These are phyloP conservation scores for Penicillium salamii DNA, from an alignment of 495 filamentous ascomycete species.

Conservation along the genomic window DNA sequence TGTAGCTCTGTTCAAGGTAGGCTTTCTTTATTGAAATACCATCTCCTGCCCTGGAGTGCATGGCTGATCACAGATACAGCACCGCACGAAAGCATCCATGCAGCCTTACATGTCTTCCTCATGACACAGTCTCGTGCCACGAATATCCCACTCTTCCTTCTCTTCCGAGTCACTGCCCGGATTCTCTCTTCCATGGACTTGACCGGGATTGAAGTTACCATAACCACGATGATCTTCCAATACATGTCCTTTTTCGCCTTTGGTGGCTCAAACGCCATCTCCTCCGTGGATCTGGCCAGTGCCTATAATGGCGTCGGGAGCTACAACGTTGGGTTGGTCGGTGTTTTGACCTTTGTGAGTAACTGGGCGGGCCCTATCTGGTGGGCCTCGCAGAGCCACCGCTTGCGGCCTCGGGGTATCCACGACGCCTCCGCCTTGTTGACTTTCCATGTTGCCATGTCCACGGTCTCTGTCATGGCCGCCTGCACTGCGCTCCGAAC, in stretches of 20 bases:
- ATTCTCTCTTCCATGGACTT: constrained; percentile 50
- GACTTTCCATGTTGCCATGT: constrained; percentile 62
- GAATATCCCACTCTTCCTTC: constrained; percentile 79
- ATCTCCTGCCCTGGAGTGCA: neutral
- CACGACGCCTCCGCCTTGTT: constrained; percentile 53
- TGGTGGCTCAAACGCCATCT: constrained; percentile 89
- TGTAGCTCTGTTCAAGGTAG: constrained; percentile 10
- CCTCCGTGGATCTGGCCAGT: constrained; percentile 77
- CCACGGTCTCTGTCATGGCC: constrained; percentile 72
- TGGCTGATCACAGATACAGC: constrained; percentile 15
- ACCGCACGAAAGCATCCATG: constrained; percentile 46
- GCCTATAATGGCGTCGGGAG: constrained; percentile 78
- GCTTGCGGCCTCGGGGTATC: constrained; percentile 46
- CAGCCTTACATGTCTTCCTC: constrained; percentile 72
- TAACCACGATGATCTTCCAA: constrained; percentile 65
- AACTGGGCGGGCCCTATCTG: constrained; percentile 94
- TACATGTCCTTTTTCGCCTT: constrained; percentile 84
- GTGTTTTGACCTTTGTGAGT: constrained; percentile 73
- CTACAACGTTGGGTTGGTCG: constrained; percentile 68
- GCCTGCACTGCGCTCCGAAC: constrained; percentile 81
- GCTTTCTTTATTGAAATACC: neutral
- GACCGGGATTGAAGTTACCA: constrained; percentile 52
- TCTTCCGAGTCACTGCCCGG: constrained; percentile 60
- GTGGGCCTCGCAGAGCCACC: constrained; percentile 64
- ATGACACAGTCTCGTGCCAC: constrained; percentile 80